phyloP scores from a whole-genome alignment of 1,284 basidiomycete genomes.

The Ustilago sp. region DNA sequence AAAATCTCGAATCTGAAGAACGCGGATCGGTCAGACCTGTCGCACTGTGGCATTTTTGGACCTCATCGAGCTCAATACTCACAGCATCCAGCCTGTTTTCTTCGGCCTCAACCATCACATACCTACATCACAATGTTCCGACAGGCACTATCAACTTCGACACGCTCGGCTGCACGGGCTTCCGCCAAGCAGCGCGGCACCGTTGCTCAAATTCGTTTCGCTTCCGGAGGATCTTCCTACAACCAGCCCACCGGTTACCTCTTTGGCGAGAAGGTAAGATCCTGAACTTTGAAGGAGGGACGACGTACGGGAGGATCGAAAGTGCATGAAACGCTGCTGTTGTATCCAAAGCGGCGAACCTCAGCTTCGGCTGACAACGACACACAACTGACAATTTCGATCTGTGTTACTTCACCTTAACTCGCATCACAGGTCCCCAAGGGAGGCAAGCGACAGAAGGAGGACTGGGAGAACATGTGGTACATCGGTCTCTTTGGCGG shows the following conservation, averaged over 20 bases:
- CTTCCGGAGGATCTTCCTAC: constrained; percentile 56
- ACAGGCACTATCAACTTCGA: constrained; percentile 37
- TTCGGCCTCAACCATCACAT: constrained; percentile 4
- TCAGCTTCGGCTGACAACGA: not conserved
- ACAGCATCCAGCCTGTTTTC: constrained; percentile 1
- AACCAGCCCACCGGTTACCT: constrained; percentile 67
- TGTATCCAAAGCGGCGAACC: no score
- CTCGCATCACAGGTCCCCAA: constrained; percentile 71
- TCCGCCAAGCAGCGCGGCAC: constrained; percentile 34
- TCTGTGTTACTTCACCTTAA: not conserved
- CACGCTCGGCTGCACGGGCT: constrained; percentile 26
- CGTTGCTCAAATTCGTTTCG: constrained; percentile 38
- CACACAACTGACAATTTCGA: constrained; percentile 1
- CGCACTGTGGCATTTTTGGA: constrained; percentile 18
- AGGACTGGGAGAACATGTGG: constrained; percentile 78
- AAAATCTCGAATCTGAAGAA: not conserved
- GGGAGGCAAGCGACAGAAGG: constrained; percentile 85
- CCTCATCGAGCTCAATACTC: constrained; percentile 13
- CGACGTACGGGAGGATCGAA: no score
- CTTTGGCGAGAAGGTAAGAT: constrained; percentile 66
- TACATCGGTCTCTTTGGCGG: constrained; percentile 80
- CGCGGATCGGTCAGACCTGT: constrained; percentile 33
- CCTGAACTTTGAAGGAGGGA: no score
- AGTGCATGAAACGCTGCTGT: no score
- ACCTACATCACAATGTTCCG: constrained; percentile 34